These are phyloP conservation scores for Crepidotus variabilis DNA, from an alignment of 768 basidiomycete species.

Conservation along the genomic window DNA sequence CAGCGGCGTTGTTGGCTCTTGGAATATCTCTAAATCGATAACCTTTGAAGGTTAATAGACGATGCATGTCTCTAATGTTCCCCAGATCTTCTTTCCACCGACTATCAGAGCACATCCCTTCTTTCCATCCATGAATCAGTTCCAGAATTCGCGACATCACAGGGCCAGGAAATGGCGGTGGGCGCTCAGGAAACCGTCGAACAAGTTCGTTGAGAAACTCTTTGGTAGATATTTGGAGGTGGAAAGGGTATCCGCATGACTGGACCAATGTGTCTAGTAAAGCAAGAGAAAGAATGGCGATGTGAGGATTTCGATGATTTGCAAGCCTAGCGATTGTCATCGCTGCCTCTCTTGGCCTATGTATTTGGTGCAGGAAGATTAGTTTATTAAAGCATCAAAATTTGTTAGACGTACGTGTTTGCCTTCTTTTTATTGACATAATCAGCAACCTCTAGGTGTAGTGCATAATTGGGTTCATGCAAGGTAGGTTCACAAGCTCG, in stretches of 20 bases:
- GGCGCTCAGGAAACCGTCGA: slow-evolving; percentile 94
- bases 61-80: slow-evolving; percentile 97
- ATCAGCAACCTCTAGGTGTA: slow-evolving; percentile 92
- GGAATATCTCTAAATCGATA: slow-evolving; percentile 65
- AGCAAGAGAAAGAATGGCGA: slow-evolving; percentile 78
- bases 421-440: slow-evolving; percentile 94
- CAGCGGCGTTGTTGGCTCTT: slow-evolving; percentile 26
- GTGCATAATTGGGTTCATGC: slow-evolving; percentile 86
- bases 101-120: slow-evolving; percentile 82
- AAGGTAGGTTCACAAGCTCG: slow-evolving; percentile 85
- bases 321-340: slow-evolving; percentile 80
- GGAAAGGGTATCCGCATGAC: slow-evolving; percentile 95
- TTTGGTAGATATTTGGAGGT: slow-evolving; percentile 95
- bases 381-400: not conserved
- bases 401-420: slow-evolving; percentile 67
- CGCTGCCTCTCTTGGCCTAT: slow-evolving; percentile 86
- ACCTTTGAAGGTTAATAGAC: slow-evolving; percentile 91
- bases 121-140: slow-evolving; percentile 92
- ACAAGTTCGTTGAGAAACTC: slow-evolving; percentile 99
- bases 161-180: slow-evolving; percentile 90
- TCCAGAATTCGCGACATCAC: slow-evolving; percentile 95
- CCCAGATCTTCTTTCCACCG: slow-evolving; percentile 96
- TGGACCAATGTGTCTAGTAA: slow-evolving; percentile 91
- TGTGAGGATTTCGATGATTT: slow-evolving; percentile 91
- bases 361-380: not conserved